Base-by-base conservation (phyloP, 139 green algal species). In the Volvox reticuliferus region DNA sequence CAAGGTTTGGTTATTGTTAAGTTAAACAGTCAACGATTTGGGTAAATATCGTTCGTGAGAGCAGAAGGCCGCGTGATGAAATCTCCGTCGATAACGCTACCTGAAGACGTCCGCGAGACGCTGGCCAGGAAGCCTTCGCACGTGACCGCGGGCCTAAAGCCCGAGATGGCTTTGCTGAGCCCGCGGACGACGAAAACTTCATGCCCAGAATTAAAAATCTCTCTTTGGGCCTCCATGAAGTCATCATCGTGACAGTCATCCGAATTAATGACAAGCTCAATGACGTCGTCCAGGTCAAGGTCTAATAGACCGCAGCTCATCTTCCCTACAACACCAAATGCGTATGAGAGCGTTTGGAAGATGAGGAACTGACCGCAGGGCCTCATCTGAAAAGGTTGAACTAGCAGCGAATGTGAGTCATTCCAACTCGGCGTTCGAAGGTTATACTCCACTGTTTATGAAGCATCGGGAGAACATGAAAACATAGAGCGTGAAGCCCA, bases 61-160 rank as follows among this genome's bases (percentile, higher is more conserved):
- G 44, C 44, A 55, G 44, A 55, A 14, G 44, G 44, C 44, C 5
- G 44, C 44, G 5, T 55, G 9, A 55, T 55, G 44, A 55, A 55
- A 14, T 55, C 44, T 55, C 44, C 44, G 44, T 55, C 3, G 12
- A 26, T 73, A n/a, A 35, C 30, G 2, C 55, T 84, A 84, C 78
- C 78, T 84, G 78, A 68, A 32, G 78, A 65, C 6, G 78, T 84
- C 20, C 1, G 30, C 6, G 78, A 84, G 13, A 92, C 65, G 19
- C 88, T 62, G 24, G 62, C 44, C 21, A 92, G 63, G 33, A 75
- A 62, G 33, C 88, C 88, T 12, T 92, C 79, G 65, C 85, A 92
- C 9, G 67, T 92, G 37, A 85, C 77, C 1, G 79, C 73, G 1
- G 88, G 88, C 50, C 88, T 67, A 32, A 84, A 86, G 2, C 88